These are phyloP conservation scores for Magnolia officinalis DNA, from an alignment of 164 flowering plant species.

Conservation along the genomic window DNA sequence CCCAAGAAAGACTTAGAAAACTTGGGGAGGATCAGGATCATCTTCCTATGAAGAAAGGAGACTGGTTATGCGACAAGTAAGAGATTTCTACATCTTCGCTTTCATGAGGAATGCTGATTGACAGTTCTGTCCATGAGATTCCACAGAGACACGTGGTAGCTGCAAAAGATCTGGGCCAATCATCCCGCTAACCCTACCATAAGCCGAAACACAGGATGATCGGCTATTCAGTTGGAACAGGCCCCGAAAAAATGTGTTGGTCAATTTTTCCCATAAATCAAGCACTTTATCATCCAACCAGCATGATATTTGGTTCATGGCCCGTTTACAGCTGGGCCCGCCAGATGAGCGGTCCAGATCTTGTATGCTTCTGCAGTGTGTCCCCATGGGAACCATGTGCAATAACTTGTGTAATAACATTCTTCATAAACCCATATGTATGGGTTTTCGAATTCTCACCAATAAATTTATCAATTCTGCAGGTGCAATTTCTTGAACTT, in stretches of 20 bases:
- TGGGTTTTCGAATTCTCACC: not conserved
- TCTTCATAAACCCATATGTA: not conserved
- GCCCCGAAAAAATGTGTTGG: not conserved
- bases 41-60: constrained; percentile 87
- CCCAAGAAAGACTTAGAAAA: constrained; percentile 44
- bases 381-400: not conserved
- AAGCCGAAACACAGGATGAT: not conserved
- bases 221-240: not conserved
- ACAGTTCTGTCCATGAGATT: not conserved
- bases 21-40: constrained; percentile 53
- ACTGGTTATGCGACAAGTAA: constrained; percentile 87
- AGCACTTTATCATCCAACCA: not conserved
- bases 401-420: not conserved
- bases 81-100: not conserved
- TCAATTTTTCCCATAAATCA: not conserved
- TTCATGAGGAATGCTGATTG: not conserved
- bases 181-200: not conserved
- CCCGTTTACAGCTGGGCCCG: not conserved
- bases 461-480: constrained; percentile 15
- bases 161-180: not conserved
- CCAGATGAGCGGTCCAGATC: not conserved
- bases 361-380: not conserved
- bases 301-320: not conserved
- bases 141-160: not conserved
- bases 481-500: constrained; percentile 90